Conservation (phyloP, 345 rosid genomes). For the Sisymbrium irio region DNA sequence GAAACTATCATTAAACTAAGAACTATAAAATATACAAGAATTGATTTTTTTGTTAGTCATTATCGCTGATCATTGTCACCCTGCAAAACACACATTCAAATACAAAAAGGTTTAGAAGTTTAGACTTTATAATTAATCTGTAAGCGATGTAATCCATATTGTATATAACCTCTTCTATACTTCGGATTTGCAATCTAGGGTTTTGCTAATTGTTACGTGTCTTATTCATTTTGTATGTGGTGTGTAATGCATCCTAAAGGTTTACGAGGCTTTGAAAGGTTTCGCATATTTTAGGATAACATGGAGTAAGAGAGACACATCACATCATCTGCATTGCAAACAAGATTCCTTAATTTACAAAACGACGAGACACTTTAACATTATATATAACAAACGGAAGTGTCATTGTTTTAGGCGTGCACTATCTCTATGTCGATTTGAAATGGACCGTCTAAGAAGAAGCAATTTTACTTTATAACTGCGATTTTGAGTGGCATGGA, state of each 20-base stretch:
- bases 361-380: constrained; percentile 28
- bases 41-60: not conserved
- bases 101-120: not conserved
- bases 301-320: constrained; percentile 24
- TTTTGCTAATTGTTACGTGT: constrained; percentile 11
- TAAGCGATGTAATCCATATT: not conserved
- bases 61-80: not conserved
- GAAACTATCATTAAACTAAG: not conserved
- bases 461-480: constrained; percentile 5
- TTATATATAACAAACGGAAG: not conserved
- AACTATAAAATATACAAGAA: not conserved
- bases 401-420: constrained; percentile 33
- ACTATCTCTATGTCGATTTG: constrained; percentile 31
- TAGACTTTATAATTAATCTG: not conserved
- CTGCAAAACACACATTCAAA: not conserved
- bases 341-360: constrained; percentile 16
- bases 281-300: constrained; percentile 2
- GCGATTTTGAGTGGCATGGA: constrained; percentile 29
- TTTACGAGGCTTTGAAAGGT: constrained; percentile 15
- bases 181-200: not conserved
- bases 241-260: constrained; percentile 1
- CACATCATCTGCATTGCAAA: constrained; percentile 20
- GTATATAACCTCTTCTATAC: not conserved
- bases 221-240: not conserved
- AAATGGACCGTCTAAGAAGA: constrained; percentile 28